A percentile compares a stretch with the other conserved stretches of the same genome.
Evolutionary conservation across 352 stramenopile species (phyloP).

Genomic region (Paralagenidium karlingii): DNA sequence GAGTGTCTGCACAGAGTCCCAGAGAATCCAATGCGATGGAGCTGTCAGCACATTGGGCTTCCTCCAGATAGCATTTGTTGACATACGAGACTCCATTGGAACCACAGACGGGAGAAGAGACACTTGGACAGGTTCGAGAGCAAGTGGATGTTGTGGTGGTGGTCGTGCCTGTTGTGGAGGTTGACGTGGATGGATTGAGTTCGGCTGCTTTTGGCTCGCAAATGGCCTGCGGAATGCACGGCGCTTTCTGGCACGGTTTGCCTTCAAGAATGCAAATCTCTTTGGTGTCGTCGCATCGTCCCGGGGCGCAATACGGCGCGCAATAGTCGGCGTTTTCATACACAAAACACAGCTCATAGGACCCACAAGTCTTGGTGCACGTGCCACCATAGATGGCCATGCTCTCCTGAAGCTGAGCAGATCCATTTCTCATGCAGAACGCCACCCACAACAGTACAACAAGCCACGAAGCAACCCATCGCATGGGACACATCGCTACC

Average conservation of each 20-base stretch:
- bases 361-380: slow-evolving; percentile 12
- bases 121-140: slow-evolving; percentile 15
- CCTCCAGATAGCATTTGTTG: slow-evolving; percentile 39
- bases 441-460: too few species aligned
- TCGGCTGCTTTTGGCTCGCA: slow-evolving; percentile 16
- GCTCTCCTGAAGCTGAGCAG: neutral
- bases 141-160: slow-evolving; percentile 9
- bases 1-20: slow-evolving; percentile 16
- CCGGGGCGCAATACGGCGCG: slow-evolving; percentile 19
- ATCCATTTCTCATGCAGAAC: too few species aligned
- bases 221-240: slow-evolving; percentile 27
- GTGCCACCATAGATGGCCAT: neutral
- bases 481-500: too few species aligned
- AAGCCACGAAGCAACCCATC: too few species aligned
- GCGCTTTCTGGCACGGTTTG: slow-evolving; percentile 15
- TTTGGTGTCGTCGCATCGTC: slow-evolving; percentile 18
- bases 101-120: slow-evolving; percentile 26
- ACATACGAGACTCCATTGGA: slow-evolving; percentile 30
- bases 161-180: neutral
- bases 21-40: slow-evolving; percentile 8
- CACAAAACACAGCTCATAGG: slow-evolving; percentile 28
- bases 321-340: slow-evolving; percentile 30
- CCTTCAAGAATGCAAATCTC: slow-evolving; percentile 27
- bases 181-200: neutral
- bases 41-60: slow-evolving; percentile 16